Conservation (phyloP, 176 grass and related monocot species). For the Miscanthus lutarioriparius region DNA sequence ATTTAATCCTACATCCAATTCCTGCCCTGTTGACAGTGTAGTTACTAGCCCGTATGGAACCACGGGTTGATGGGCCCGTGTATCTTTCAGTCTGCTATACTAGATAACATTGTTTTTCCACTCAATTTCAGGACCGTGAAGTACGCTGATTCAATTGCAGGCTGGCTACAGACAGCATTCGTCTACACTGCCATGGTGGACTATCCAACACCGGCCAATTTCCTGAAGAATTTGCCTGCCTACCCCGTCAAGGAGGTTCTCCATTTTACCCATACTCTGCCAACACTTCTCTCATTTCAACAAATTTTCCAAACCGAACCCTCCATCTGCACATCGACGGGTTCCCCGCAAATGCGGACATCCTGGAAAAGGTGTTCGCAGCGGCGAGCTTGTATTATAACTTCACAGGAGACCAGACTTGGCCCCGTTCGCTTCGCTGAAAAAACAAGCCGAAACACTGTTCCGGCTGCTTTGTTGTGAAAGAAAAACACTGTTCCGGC, state of each 20-base stretch:
- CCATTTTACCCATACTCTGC: background rate
- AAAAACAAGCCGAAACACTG: too few species aligned
- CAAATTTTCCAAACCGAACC: constrained; percentile 10
- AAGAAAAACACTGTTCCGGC: too few species aligned
- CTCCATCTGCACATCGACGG: constrained; percentile 38
- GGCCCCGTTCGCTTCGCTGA: too few species aligned
- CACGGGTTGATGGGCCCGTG: too few species aligned
- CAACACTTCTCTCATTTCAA: background rate
- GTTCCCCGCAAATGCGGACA: constrained; percentile 46
- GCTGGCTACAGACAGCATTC: constrained; percentile 75
- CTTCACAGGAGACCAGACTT: constrained; percentile 63
- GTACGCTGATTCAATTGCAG: constrained; percentile 37
- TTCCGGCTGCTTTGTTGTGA: too few species aligned
- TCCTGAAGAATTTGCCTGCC: constrained; percentile 73
- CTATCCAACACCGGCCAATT: constrained; percentile 74
- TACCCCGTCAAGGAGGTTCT: constrained; percentile 82
- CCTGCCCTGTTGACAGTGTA: too few species aligned
- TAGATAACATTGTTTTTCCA: background rate
- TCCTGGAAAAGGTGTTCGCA: constrained; percentile 59
- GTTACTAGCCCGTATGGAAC: too few species aligned
- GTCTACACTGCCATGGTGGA: constrained; percentile 84
- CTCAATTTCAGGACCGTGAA: constrained; percentile 46
- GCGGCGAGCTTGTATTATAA: constrained; percentile 87
- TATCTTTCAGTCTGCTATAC: too few species aligned
- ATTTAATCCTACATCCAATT: too few species aligned